Evolutionary conservation across 2,329 filamentous ascomycete genomes (phyloP).

Genomic region (Stemphylium beticola): DNA sequence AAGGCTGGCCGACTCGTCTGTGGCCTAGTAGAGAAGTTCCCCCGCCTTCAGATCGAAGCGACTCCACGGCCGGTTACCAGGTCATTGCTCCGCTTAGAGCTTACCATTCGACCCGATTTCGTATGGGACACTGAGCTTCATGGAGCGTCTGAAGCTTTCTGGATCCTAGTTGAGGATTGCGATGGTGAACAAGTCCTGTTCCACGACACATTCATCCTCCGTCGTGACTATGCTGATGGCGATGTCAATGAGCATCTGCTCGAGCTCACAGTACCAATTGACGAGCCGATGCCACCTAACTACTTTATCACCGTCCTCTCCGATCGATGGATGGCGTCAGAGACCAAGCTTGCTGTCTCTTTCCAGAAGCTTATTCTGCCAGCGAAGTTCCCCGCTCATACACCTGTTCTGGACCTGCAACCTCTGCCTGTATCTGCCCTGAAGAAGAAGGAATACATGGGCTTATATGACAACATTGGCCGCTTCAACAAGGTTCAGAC

Average conservation of each 20-base stretch:
- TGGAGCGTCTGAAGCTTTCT: slow-evolving; percentile 88
- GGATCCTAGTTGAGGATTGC: slow-evolving; percentile 96
- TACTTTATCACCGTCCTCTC: slow-evolving; percentile 97
- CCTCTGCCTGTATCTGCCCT: slow-evolving; percentile 86
- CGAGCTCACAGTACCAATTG: slow-evolving; percentile 95
- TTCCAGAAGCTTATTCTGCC: slow-evolving; percentile 95
- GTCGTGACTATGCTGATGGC: slow-evolving; percentile 82
- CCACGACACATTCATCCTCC: slow-evolving; percentile 91
- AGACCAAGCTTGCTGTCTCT: slow-evolving; percentile 89
- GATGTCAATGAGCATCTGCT: slow-evolving; percentile 94
- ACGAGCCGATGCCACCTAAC: slow-evolving; percentile 96
- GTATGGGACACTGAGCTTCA: slow-evolving; percentile 93
- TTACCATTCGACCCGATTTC: slow-evolving; percentile 92
- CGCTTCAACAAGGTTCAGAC: slow-evolving; percentile 98
- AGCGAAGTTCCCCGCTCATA: slow-evolving; percentile 94
- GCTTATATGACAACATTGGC: slow-evolving; percentile 81
- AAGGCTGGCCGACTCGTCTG: slow-evolving; percentile 87
- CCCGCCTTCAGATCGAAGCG: slow-evolving; percentile 88
- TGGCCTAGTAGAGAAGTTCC: slow-evolving; percentile 87
- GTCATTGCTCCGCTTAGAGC: slow-evolving; percentile 87
- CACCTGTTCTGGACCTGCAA: slow-evolving; percentile 88
- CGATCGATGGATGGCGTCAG: slow-evolving; percentile 97
- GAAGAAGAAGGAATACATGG: slow-evolving; percentile 82
- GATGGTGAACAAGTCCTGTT: slow-evolving; percentile 96
- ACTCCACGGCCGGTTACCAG: slow-evolving; percentile 94